Conservation (phyloP, 768 basidiomycete genomes). For the Dioszegia hungarica region DNA sequence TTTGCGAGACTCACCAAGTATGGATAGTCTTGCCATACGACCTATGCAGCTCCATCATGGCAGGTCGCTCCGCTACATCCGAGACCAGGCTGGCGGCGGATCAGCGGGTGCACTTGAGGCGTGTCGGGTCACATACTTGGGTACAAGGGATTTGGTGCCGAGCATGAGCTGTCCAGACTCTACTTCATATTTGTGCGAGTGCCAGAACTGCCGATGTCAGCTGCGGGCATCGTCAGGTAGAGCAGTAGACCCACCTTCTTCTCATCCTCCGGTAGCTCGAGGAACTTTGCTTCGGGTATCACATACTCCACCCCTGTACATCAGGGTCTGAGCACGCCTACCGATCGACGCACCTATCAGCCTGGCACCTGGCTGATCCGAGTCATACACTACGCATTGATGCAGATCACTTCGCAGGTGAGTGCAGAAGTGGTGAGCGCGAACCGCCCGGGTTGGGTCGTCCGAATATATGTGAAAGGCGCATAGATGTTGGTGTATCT, state of each 20-base stretch:
- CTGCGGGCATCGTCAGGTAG: too few species aligned
- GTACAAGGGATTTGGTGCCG: slow-evolving; percentile 36
- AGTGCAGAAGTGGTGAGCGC: slow-evolving; percentile 54
- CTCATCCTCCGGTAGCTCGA: slow-evolving; percentile 53
- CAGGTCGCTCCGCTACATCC: slow-evolving; percentile 39
- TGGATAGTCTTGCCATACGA: slow-evolving; percentile 55
- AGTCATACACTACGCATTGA: slow-evolving; percentile 55
- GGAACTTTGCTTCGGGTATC: slow-evolving; percentile 53
- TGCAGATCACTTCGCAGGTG: slow-evolving; percentile 51
- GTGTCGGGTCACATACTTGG: too few species aligned
- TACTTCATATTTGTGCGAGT: slow-evolving; percentile 53
- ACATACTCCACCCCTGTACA: slow-evolving; percentile 55
- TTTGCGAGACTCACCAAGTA: slow-evolving; percentile 25
- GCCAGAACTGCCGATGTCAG: slow-evolving; percentile 51
- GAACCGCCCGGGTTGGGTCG: slow-evolving; percentile 48
- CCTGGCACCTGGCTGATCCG: slow-evolving; percentile 53
- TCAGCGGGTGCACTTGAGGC: too few species aligned
- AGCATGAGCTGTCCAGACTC: slow-evolving; percentile 42
- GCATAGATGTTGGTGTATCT: slow-evolving; percentile 44
- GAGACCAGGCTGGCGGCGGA: slow-evolving; percentile 22
- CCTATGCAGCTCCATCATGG: slow-evolving; percentile 53
- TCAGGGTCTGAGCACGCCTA: neutral
- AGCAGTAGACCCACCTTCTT: slow-evolving; percentile 39
- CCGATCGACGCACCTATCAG: slow-evolving; percentile 49
- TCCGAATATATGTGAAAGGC: slow-evolving; percentile 38